Percentiles rank a stretch among this genome's conserved stretches.
Conservation (phyloP, 805 yeast species). For the Peterozyma toletana region DNA sequence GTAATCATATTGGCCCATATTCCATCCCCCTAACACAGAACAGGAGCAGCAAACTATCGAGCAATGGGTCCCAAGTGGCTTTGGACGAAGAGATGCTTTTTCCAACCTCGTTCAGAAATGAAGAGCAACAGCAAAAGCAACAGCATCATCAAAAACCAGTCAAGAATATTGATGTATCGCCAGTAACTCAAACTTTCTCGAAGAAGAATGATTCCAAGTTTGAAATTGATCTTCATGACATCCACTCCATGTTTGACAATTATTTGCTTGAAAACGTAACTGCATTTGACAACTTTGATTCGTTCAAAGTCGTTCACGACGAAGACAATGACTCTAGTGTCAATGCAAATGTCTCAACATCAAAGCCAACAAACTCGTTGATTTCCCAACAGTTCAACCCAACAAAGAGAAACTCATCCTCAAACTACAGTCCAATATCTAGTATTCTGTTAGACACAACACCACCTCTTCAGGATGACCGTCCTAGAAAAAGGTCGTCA, state of each 20-base stretch:
- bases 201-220: not conserved
- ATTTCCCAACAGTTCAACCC: not conserved
- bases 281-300: not conserved
- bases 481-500: too few relatives aligned
- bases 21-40: too few relatives aligned
- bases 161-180: too few relatives aligned
- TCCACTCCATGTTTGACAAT: conserved; percentile 4
- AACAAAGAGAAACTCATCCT: not conserved
- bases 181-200: too few relatives aligned
- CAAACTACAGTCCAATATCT: not conserved
- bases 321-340: not conserved
- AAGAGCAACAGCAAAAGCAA: not conserved
- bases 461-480: too few relatives aligned
- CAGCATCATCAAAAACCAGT: not conserved
- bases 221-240: conserved; percentile 1
- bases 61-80: not conserved
- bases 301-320: not conserved
- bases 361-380: not conserved
- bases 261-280: conserved; percentile 1
- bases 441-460: not conserved
- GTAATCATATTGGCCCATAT: too few relatives aligned
- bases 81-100: not conserved
- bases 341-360: not conserved
- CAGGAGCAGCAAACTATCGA: not conserved
- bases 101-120: not conserved